Conservation (phyloP, 2,329 filamentous ascomycete genomes). For the Pochonia chlamydosporia region DNA sequence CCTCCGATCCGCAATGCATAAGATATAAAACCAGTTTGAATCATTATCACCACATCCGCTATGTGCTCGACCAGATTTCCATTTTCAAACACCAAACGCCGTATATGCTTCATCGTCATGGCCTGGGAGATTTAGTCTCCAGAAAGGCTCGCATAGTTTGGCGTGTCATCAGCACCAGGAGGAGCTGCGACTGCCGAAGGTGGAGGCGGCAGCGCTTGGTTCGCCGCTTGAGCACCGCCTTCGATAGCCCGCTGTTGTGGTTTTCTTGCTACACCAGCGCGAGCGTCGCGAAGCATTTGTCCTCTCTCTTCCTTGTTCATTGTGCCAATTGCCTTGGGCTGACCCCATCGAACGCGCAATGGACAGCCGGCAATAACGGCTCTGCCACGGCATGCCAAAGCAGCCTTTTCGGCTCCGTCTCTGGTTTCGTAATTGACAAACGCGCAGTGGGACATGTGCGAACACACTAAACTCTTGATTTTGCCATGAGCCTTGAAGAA, state of each 20-base stretch:
- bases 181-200: conserved; percentile 60
- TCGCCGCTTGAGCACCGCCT: conserved; percentile 30
- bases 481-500: conserved; percentile 88
- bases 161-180: conserved; percentile 68
- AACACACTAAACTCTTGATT: conserved; percentile 88
- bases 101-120: conserved; percentile 11
- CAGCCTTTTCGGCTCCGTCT: conserved; percentile 78
- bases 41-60: neutral
- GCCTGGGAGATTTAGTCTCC: conserved; percentile 55
- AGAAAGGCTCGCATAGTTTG: conserved; percentile 75
- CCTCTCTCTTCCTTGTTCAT: conserved; percentile 83
- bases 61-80: conserved; percentile 4
- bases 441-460: conserved; percentile 93
- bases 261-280: conserved; percentile 28
- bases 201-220: neutral
- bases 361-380: conserved; percentile 90
- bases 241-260: conserved; percentile 23
- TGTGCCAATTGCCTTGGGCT: conserved; percentile 84
- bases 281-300: conserved; percentile 71
- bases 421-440: conserved; percentile 92
- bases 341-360: conserved; percentile 84
- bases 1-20: conserved; percentile 5
- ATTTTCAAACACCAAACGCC: conserved; percentile 23
- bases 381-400: conserved; percentile 77
- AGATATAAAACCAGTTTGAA: neutral